Evolutionary conservation across 352 stramenopile genomes (phyloP), one percentile per base, ranked within the genome.

Genomic region (Globisporangium sylvaticum): DNA sequence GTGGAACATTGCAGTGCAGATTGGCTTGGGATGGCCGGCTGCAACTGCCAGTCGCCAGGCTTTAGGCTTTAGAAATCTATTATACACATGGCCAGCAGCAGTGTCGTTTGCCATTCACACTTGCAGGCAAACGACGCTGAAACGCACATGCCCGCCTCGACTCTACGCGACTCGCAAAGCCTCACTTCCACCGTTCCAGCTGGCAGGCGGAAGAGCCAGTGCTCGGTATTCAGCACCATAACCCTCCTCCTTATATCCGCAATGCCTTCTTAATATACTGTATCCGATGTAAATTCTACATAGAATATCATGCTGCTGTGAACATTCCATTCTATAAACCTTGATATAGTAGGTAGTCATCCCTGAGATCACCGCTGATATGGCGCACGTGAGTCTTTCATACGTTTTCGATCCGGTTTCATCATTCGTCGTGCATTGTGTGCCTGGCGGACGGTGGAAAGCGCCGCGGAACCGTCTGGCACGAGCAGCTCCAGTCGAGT

Each of bases 361-460:
- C 3, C 15, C 42, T 50, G 42, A 22, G 42, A 50, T 50, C 18
- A 10, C 42, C 7, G 42, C 42, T 50, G 15, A 10, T 50, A n/a
- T n/a, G n/a, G n/a, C n/a, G n/a, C n/a, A n/a, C n/a, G 42, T 50
- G 42, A 50, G 18, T 6, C 4, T 48, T 32, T 48, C 48, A 4
- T 29, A 44, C 20, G 12, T 15, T 59, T 60, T 61, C 55, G 55
- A 61, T 61, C 14, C 55, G 12, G 55, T 61, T 61, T 34, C 7
- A 9, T 5, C 44, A 20, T 46, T 46, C 3, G 46, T 54, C 10
- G 54, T 60, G 27, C 29, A 60, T 27, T 29, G 54, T 34, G 25
- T 50, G 42, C 42, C 42, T 50, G 42, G 42, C 0, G 15, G 42
- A 10, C 39, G 39, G 39, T 29, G 31, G 55, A 61, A 61, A 44